Evolutionary conservation across 768 basidiomycete species (phyloP).

Genomic region (Suillus paluster): DNA sequence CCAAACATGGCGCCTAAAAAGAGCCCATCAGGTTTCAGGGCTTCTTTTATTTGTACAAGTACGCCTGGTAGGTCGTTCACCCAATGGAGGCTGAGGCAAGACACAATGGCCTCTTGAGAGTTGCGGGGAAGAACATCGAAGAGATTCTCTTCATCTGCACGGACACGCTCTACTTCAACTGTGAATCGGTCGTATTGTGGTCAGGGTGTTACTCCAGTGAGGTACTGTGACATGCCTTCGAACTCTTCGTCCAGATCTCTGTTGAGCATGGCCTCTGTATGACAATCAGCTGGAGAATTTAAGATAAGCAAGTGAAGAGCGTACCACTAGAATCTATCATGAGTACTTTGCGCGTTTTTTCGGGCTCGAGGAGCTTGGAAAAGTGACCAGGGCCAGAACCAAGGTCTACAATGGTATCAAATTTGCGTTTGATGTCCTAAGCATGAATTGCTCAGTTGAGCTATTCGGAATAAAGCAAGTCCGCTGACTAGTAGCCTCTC

Average conservation of each 20-base stretch:
- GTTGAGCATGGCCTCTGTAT: constrained; percentile 67
- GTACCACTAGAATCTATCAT: constrained; percentile 91
- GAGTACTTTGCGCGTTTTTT: constrained; percentile 69
- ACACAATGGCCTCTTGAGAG: constrained; percentile 91
- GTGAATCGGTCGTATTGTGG: constrained; percentile 12
- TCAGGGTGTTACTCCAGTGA: background rate
- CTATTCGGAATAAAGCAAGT: constrained; percentile 11
- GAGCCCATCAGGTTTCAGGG: constrained; percentile 87
- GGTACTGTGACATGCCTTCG: constrained; percentile 58
- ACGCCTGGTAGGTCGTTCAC: constrained; percentile 94
- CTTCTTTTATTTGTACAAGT: constrained; percentile 85
- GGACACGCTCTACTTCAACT: constrained; percentile 82
- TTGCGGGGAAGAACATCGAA: constrained; percentile 65
- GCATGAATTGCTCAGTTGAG: constrained; percentile 6
- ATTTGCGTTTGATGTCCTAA: constrained; percentile 91
- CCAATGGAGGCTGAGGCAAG: constrained; percentile 94
- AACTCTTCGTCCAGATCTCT: constrained; percentile 82
- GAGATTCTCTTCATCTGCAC: constrained; percentile 84
- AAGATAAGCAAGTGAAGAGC: constrained; percentile 20
- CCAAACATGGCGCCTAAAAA: constrained; percentile 96
- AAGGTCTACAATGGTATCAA: constrained; percentile 80
- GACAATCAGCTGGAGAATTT: constrained; percentile 9
- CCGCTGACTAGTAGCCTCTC: constrained; percentile 80
- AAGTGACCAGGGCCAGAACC: constrained; percentile 94
- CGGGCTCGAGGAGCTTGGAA: constrained; percentile 74